These are phyloP conservation scores for Murraya paniculata DNA, from an alignment of 345 rosid genomes.

Conservation along the genomic window DNA sequence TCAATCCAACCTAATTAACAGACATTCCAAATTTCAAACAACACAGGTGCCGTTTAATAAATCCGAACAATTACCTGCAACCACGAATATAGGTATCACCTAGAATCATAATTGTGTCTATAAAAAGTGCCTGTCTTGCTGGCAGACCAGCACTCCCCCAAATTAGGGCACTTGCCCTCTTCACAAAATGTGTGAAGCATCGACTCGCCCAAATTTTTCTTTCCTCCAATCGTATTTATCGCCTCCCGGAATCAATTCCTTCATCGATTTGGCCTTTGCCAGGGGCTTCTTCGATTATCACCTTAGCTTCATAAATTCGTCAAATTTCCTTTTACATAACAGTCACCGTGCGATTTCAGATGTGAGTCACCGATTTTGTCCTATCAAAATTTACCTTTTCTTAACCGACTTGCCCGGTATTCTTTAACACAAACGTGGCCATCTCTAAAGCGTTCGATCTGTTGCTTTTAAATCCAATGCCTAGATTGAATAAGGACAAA, in stretches of 20 bases:
- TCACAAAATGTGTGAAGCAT: constrained; percentile 97
- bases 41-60: neutral
- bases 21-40: neutral
- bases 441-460: too few species aligned
- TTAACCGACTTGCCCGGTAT: too few species aligned
- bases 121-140: constrained; percentile 93
- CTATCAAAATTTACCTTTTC: too few species aligned
- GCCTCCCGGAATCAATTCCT: constrained; percentile 82
- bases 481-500: too few species aligned
- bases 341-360: too few species aligned
- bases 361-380: too few species aligned
- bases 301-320: too few species aligned
- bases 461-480: too few species aligned
- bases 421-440: too few species aligned
- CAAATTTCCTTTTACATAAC: too few species aligned
- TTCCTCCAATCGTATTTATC: constrained; percentile 92
- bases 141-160: constrained; percentile 98
- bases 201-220: constrained; percentile 72
- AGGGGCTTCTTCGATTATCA: constrained; percentile 55
- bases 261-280: constrained; percentile 98
- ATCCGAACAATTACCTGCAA: constrained; percentile 52
- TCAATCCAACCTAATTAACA: neutral
- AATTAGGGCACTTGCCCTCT: too few species aligned
- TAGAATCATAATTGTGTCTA: constrained; percentile 89
- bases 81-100: constrained; percentile 97